Conservation (phyloP, 805 yeast genomes). For the Candida multigemmis region DNA sequence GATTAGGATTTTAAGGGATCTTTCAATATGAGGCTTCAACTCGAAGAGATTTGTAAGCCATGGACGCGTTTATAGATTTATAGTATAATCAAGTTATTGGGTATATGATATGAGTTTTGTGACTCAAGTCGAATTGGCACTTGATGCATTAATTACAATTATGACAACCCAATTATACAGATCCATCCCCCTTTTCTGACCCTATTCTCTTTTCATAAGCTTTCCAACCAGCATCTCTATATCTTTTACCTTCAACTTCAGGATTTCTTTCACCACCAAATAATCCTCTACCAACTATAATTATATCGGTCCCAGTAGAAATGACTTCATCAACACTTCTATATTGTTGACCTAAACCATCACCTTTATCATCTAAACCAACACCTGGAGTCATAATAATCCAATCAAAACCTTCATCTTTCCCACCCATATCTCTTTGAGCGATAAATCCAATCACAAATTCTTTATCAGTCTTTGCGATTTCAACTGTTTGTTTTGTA, state of each 20-base stretch:
- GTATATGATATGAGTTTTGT: too few relatives aligned
- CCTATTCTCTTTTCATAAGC: slow-evolving; percentile 53
- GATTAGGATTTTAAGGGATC: too few relatives aligned
- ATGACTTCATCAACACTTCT: slow-evolving; percentile 85
- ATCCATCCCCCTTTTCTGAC: too few relatives aligned
- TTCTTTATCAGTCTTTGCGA: slow-evolving; percentile 77
- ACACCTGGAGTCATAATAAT: slow-evolving; percentile 97
- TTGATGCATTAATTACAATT: too few relatives aligned
- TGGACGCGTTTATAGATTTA: too few relatives aligned
- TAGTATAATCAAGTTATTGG: too few relatives aligned
- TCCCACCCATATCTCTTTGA: slow-evolving; percentile 78
- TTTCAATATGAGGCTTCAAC: too few relatives aligned
- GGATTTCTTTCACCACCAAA: slow-evolving; percentile 95
- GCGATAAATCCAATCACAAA: slow-evolving; percentile 97
- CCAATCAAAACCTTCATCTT: slow-evolving; percentile 88
- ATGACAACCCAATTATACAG: neutral
- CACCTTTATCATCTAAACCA: slow-evolving; percentile 95
- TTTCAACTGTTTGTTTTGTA: slow-evolving; percentile 79
- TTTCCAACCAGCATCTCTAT: slow-evolving; percentile 90
- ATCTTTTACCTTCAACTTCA: slow-evolving; percentile 75
- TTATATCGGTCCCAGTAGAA: slow-evolving; percentile 81
- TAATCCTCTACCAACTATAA: slow-evolving; percentile 97
- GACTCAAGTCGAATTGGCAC: too few relatives aligned
- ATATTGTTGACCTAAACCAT: slow-evolving; percentile 92
- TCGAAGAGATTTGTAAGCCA: too few relatives aligned